Conservation (phyloP, 768 basidiomycete species). For the Suillus americanus region DNA sequence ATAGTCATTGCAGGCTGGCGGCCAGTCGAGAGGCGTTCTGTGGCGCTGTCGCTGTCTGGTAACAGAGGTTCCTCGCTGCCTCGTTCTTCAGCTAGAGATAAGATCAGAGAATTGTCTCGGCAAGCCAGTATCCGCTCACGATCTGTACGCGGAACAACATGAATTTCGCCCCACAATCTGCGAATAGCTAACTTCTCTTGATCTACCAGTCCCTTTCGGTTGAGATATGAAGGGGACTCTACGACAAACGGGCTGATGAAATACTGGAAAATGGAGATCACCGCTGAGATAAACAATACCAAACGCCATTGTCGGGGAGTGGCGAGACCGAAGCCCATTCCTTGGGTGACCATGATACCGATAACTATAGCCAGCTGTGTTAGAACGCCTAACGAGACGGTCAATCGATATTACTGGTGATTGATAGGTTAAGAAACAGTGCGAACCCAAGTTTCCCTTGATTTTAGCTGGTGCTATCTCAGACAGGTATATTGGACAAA, state of each 20-base stretch:
- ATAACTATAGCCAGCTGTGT: slow-evolving; percentile 83
- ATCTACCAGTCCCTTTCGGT: slow-evolving; percentile 45
- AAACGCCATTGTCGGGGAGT: slow-evolving; percentile 68
- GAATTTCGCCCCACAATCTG: slow-evolving; percentile 53
- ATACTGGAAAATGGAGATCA: slow-evolving; percentile 56
- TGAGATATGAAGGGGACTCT: slow-evolving; percentile 75
- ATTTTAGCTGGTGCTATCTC: slow-evolving; percentile 81
- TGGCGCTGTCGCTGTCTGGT: slow-evolving; percentile 17
- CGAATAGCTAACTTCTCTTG: slow-evolving; percentile 45
- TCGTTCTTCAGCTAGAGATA: slow-evolving; percentile 21
- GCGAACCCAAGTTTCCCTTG: slow-evolving; percentile 69
- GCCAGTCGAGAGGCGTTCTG: slow-evolving; percentile 18
- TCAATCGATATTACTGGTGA: not conserved
- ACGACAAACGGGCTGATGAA: slow-evolving; percentile 51
- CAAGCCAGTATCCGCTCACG: slow-evolving; percentile 15
- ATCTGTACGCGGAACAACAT: slow-evolving; percentile 26
- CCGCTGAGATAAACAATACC: slow-evolving; percentile 64
- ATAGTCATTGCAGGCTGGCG: slow-evolving; percentile 45
- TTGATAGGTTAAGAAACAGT: not conserved
- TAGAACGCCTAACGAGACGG: slow-evolving; percentile 55
- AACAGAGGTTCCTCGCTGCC: slow-evolving; percentile 30
- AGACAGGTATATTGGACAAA: slow-evolving; percentile 82
- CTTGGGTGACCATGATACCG: slow-evolving; percentile 86
- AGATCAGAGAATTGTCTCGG: not conserved
- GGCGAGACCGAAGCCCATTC: slow-evolving; percentile 68